A percentile compares a stretch with the other conserved stretches of the same genome.
Conservation (phyloP, 2,329 filamentous ascomycete genomes). For the Ophiostoma sp. region DNA sequence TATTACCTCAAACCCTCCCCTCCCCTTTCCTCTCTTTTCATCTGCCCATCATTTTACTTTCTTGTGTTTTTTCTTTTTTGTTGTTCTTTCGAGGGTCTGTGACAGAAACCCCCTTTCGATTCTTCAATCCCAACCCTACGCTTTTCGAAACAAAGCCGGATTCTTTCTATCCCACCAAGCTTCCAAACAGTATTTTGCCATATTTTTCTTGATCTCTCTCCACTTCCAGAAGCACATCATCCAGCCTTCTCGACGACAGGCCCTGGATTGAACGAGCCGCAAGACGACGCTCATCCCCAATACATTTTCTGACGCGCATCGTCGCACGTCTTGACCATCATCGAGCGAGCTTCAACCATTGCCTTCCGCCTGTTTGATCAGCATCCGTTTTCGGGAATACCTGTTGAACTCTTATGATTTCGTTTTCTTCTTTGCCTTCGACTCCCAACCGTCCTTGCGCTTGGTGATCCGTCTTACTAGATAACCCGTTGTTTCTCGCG, state of each 20-base stretch:
- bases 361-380: slow-evolving; percentile 37
- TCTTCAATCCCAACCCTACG: slow-evolving; percentile 32
- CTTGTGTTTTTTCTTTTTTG: slow-evolving; percentile 18
- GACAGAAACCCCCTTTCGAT: slow-evolving; percentile 40
- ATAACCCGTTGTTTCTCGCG: slow-evolving; percentile 40
- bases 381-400: slow-evolving; percentile 36
- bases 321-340: slow-evolving; percentile 39
- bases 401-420: slow-evolving; percentile 35
- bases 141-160: slow-evolving; percentile 24
- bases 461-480: slow-evolving; percentile 35
- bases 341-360: slow-evolving; percentile 34
- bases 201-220: slow-evolving; percentile 26
- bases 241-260: slow-evolving; percentile 35
- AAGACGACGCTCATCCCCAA: slow-evolving; percentile 29
- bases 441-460: slow-evolving; percentile 36
- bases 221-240: slow-evolving; percentile 41
- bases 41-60: slow-evolving; percentile 18
- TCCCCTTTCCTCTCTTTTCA: slow-evolving; percentile 23
- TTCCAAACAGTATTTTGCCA: slow-evolving; percentile 6
- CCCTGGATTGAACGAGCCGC: slow-evolving; percentile 18
- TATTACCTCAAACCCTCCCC: slow-evolving; percentile 22
- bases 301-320: slow-evolving; percentile 38
- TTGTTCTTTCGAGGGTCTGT: slow-evolving; percentile 29
- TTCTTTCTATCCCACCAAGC: slow-evolving; percentile 14
- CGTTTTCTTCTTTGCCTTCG: slow-evolving; percentile 41